phyloP scores from a whole-genome alignment of 2,329 filamentous ascomycete genomes.

The Stylonectria norvegica region DNA sequence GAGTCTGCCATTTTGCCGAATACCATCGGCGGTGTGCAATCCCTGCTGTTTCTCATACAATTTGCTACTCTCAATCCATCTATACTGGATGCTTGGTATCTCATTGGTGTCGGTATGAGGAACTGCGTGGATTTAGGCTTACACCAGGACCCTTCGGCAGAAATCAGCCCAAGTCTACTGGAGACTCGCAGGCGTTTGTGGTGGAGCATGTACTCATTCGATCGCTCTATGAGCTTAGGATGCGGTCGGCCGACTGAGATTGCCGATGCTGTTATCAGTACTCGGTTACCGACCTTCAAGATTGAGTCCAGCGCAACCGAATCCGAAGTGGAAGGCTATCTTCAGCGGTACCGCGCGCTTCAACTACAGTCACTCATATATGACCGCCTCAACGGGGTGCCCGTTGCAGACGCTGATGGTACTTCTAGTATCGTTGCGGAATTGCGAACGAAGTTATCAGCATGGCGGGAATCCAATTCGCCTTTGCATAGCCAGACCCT shows the following conservation, averaged over 20 bases:
- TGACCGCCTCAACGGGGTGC: slow-evolving; percentile 11
- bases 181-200: slow-evolving; percentile 23
- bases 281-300: slow-evolving; percentile 18
- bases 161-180: slow-evolving; percentile 15
- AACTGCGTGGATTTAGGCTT: slow-evolving; percentile 23
- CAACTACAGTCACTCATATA: slow-evolving; percentile 23
- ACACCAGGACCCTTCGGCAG: slow-evolving; percentile 20
- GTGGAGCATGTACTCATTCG: slow-evolving; percentile 28
- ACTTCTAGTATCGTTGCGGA: slow-evolving; percentile 1
- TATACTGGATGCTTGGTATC: slow-evolving; percentile 21
- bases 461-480: slow-evolving; percentile 14
- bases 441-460: slow-evolving; percentile 6
- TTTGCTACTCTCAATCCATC: slow-evolving; percentile 25
- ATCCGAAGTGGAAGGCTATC: slow-evolving; percentile 20
- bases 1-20: slow-evolving; percentile 23
- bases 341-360: slow-evolving; percentile 22
- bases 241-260: slow-evolving; percentile 21
- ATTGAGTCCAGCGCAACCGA: slow-evolving; percentile 20
- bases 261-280: slow-evolving; percentile 19
- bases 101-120: slow-evolving; percentile 24
- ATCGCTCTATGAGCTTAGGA: slow-evolving; percentile 23
- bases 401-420: neutral
- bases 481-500: slow-evolving; percentile 15
- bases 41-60: slow-evolving; percentile 23
- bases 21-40: slow-evolving; percentile 24